phyloP scores from a whole-genome alignment of 164 flowering plant genomes.

The Hamamelis virginiana region DNA sequence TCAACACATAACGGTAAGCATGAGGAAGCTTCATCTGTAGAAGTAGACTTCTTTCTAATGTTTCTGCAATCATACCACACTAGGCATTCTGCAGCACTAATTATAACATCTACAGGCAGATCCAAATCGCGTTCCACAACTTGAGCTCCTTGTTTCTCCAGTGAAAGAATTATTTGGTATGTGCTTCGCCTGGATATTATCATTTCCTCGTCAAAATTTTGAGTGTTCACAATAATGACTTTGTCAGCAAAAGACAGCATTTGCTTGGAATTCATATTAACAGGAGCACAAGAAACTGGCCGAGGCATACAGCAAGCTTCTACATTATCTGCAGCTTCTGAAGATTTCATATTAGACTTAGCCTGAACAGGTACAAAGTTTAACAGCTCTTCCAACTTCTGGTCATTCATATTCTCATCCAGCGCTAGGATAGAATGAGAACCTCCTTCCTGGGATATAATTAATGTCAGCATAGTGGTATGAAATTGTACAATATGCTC shows the following conservation, averaged over 20 bases:
- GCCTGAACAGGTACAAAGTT: conserved; percentile 40
- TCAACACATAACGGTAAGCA: conserved; percentile 61
- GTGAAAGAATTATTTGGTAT: conserved; percentile 74
- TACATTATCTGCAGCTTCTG: conserved; percentile 20
- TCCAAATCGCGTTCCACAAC: conserved; percentile 83
- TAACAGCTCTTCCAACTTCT: conserved; percentile 39
- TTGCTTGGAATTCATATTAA: conserved; percentile 20
- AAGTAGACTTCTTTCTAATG: conserved; percentile 46
- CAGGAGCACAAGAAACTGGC: conserved; percentile 21
- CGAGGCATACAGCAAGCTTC: conserved; percentile 26
- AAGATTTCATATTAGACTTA: conserved; percentile 16
- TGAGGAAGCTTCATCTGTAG: conserved; percentile 53
- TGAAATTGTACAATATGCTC: not conserved
- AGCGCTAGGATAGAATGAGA: conserved; percentile 18
- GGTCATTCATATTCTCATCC: conserved; percentile 20
- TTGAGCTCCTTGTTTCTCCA: conserved; percentile 83
- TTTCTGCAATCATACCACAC: conserved; percentile 78
- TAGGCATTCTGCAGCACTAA: conserved; percentile 70
- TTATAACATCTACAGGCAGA: conserved; percentile 78
- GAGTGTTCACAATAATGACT: conserved; percentile 74
- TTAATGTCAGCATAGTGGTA: conserved; percentile 8
- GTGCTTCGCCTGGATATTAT: conserved; percentile 83
- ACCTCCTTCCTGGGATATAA: conserved; percentile 34
- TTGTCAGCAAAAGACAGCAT: conserved; percentile 34
- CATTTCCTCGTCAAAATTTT: conserved; percentile 69